Evolutionary conservation across 1,284 basidiomycete species (phyloP).

Genomic region (Xerocomus nothofagi): DNA sequence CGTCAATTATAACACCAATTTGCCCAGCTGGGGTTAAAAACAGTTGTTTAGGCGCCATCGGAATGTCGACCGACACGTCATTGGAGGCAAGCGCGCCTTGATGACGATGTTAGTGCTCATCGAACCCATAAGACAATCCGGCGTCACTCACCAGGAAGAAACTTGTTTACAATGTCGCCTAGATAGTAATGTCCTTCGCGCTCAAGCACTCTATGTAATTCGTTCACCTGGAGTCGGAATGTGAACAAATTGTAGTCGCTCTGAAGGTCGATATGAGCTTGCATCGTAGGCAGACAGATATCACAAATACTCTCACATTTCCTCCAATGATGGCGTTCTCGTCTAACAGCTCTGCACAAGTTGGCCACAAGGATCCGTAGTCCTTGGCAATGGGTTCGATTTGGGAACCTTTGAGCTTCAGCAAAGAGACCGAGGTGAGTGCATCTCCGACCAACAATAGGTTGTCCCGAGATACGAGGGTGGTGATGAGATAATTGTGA

Average conservation of each 20-base stretch:
- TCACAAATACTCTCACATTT: slow-evolving; percentile 55
- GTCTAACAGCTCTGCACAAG: slow-evolving; percentile 56
- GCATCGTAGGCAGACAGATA: not conserved
- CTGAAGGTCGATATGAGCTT: slow-evolving; percentile 38
- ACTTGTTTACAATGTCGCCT: slow-evolving; percentile 71
- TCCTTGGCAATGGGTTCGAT: slow-evolving; percentile 72
- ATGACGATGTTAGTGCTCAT: slow-evolving; percentile 10
- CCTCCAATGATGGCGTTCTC: slow-evolving; percentile 66
- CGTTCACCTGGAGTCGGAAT: slow-evolving; percentile 51
- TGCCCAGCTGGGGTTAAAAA: slow-evolving; percentile 82
- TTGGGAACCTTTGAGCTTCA: slow-evolving; percentile 51
- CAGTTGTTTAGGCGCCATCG: slow-evolving; percentile 60
- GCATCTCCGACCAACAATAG: slow-evolving; percentile 74
- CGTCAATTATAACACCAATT: slow-evolving; percentile 75
- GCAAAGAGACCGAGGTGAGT: slow-evolving; percentile 76
- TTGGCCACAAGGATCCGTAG: slow-evolving; percentile 74
- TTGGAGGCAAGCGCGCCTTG: slow-evolving; percentile 45
- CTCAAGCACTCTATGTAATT: slow-evolving; percentile 48
- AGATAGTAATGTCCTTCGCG: slow-evolving; percentile 64
- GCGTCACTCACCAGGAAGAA: slow-evolving; percentile 54
- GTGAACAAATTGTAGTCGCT: slow-evolving; percentile 77
- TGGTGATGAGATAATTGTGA: slow-evolving; percentile 79
- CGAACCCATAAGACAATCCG: not conserved
- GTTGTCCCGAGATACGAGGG: slow-evolving; percentile 51
- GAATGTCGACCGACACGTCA: slow-evolving; percentile 37